Percentiles rank a stretch among this genome's conserved stretches.
phyloP scores from a whole-genome alignment of 331 rosid genomes.

The Rosa hybrid region DNA sequence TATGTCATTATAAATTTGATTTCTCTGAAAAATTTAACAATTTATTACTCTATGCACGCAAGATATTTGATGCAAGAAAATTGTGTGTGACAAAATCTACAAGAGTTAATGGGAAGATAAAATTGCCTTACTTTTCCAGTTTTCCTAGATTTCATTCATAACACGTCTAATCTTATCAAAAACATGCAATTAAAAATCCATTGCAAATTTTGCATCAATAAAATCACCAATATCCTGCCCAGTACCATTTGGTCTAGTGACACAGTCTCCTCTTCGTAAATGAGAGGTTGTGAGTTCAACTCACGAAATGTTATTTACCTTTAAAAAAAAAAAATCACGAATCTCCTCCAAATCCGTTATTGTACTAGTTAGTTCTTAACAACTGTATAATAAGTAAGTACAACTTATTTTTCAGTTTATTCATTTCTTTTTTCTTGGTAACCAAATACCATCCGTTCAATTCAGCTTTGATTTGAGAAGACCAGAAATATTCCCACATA shows the following conservation, averaged over 20 bases:
- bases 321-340: no score
- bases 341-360: background rate
- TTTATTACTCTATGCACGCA: background rate
- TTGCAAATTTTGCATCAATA: background rate
- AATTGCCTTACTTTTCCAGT: no score
- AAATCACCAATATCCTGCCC: no score
- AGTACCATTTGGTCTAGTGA: no score
- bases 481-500: background rate
- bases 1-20: background rate
- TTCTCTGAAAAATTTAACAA: background rate
- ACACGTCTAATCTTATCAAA: no score
- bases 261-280: no score
- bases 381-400: background rate
- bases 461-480: background rate
- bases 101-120: background rate
- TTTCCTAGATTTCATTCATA: no score
- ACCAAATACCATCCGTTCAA: conserved; percentile 26
- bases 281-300: no score
- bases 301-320: no score
- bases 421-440: conserved; percentile 11
- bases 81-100: background rate
- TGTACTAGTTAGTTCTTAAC: background rate
- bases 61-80: background rate
- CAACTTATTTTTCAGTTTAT: background rate
- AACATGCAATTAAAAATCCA: background rate